Base-by-base conservation (phyloP, 2,329 filamentous ascomycete species). In the Cladosporium cucumerinum region DNA sequence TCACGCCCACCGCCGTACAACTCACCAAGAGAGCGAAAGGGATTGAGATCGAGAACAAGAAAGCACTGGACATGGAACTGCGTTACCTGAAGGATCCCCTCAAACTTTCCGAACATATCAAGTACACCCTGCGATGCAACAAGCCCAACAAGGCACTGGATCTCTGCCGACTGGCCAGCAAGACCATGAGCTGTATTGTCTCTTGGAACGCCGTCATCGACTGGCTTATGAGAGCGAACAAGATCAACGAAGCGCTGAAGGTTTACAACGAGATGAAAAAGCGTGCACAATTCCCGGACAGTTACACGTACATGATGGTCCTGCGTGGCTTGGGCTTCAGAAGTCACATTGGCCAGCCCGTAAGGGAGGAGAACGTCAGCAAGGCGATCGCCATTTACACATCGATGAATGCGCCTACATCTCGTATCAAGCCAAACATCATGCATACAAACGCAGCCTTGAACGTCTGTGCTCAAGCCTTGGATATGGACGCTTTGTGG, bases 261-360 rank as follows among this genome's bases (percentile, higher is more conserved):
- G 81, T 92, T n/a, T 97, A 88, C 80, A 97, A 97, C 76, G 94
- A 98, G 90, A 98, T 99, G 94, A 99, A 98, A 80, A 98, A 98
- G 80, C 86, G 93, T 67, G 89, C 84, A 5, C 90, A 96, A 72
- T 82, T 85, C 28, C 94, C 95, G 1, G 94, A 93, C 74, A 85
- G 87, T 3, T 86, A 89, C 71, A 97, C 95, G 0, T 97, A 91
- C 74, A 95, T 91, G 21, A 88, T 91, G 65, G 85, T 98, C 65
- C 87, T 99, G 69, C 83, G 86, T 59, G 94, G 93, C 32, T 86
- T 93, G 63, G 85, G 88, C 48, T 39, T 63, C 36, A 59, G 36
- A 46, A 65, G 51, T 25, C 34, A 32, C 26, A 30, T 51, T 18
- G 54, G 8, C 25, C 46, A 58, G 1, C 84, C 89, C 65, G 78